Percentiles rank a stretch among this genome's conserved stretches.
Evolutionary conservation across 192 early-diverging fungal genomes (phyloP).

Genomic region (Cetraspora pellucida): DNA sequence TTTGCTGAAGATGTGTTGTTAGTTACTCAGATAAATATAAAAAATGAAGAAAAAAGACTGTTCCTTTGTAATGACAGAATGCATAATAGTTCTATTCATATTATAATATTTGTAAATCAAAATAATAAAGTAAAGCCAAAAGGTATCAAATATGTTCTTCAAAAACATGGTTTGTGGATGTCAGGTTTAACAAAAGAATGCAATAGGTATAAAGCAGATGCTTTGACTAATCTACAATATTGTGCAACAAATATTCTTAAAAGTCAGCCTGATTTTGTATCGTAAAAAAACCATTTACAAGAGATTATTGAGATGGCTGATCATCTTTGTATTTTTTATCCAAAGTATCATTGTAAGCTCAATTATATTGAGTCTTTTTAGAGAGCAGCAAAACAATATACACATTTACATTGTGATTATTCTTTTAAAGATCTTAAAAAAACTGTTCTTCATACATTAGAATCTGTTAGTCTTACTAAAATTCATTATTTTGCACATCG

Average conservation of each 20-base stretch:
- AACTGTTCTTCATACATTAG: constrained; percentile 17
- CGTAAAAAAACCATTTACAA: constrained; percentile 18
- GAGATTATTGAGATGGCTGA: background rate
- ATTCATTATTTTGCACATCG: no score
- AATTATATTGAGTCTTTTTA: background rate
- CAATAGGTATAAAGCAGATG: constrained; percentile 5
- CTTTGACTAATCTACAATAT: constrained; percentile 1
- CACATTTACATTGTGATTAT: constrained; percentile 2
- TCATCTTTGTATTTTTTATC: no score
- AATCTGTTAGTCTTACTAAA: background rate
- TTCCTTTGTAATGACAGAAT: constrained; percentile 13
- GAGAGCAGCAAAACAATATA: constrained; percentile 3
- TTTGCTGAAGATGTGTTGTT: no score
- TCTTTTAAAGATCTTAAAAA: constrained; percentile 8
- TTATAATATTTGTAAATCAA: constrained; percentile 33
- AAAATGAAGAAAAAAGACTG: constrained; percentile 26
- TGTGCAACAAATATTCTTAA: constrained; percentile 15
- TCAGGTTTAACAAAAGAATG: constrained; percentile 25
- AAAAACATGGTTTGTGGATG: constrained; percentile 32
- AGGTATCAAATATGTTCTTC: constrained; percentile 37
- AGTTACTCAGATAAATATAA: constrained; percentile 29
- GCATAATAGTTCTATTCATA: constrained; percentile 11
- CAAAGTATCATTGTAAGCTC: no score
- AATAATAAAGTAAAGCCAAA: constrained; percentile 35
- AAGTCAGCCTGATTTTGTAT: constrained; percentile 15